phyloP scores from a whole-genome alignment of 228 moss, liverwort and hornwort genomes.

The Sphagnum fallax region DNA sequence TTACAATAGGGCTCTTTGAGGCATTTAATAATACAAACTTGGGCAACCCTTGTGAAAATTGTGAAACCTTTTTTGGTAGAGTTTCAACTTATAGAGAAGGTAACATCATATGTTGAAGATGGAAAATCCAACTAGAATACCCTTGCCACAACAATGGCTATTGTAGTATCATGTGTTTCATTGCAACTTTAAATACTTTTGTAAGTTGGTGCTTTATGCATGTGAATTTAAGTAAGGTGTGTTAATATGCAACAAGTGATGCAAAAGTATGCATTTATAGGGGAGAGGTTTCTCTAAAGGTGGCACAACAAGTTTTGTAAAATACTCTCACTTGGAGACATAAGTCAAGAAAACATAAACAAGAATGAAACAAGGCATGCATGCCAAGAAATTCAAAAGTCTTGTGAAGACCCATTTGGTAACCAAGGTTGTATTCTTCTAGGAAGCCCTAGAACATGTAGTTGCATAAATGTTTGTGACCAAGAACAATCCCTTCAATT shows the following conservation, averaged over 20 bases:
- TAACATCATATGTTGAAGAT: not conserved
- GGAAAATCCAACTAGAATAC: not conserved
- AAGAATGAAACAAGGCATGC: not conserved
- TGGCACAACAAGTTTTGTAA: not conserved
- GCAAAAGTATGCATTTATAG: not conserved
- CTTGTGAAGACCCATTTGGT: not conserved
- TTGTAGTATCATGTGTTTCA: not conserved
- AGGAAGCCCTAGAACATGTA: not conserved
- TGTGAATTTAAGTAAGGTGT: not conserved
- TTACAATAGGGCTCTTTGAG: not conserved
- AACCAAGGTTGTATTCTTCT: not conserved
- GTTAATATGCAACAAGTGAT: not conserved
- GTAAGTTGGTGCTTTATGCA: not conserved
- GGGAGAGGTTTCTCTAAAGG: not conserved
- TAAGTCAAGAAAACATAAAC: not conserved
- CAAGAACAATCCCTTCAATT: too few species aligned
- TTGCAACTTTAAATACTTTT: not conserved
- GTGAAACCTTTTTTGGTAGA: not conserved
- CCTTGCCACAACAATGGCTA: not conserved
- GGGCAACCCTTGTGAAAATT: not conserved
- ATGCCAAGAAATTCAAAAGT: not conserved
- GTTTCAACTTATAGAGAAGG: not conserved
- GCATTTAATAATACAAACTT: not conserved
- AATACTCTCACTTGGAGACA: not conserved
- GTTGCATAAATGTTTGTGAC: not conserved